A percentile compares a stretch with the other conserved stretches of the same genome.
These are phyloP conservation scores for Perkinsus olseni DNA, from an alignment of 169 alveolate genomes.

Conservation along the genomic window DNA sequence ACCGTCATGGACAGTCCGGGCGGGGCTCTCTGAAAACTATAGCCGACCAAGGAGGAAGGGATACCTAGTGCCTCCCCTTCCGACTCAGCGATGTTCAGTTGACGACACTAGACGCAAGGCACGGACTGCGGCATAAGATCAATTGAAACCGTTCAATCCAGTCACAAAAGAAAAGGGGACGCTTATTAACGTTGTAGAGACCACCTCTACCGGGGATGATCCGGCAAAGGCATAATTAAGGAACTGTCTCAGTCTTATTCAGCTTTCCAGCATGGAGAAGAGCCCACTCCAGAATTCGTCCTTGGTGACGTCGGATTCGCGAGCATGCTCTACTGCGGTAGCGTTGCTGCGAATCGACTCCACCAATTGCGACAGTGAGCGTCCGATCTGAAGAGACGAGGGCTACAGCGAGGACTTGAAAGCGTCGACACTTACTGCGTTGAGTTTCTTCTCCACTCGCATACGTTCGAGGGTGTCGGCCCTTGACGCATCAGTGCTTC, in stretches of 20 bases:
- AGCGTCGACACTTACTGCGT: neutral
- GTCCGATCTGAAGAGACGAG: neutral
- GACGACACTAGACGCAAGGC: too few species aligned
- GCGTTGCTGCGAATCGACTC: neutral
- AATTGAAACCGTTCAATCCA: too few species aligned
- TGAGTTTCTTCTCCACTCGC: neutral
- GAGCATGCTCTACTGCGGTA: neutral
- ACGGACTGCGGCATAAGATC: too few species aligned
- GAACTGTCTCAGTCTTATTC: neutral
- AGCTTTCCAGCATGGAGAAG: neutral
- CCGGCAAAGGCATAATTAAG: too few species aligned
- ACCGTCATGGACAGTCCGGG: too few species aligned
- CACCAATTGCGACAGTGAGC: neutral
- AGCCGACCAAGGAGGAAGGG: too few species aligned
- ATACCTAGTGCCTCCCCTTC: too few species aligned
- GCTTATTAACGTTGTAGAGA: neutral
- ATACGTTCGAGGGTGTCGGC: neutral
- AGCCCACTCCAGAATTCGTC: neutral
- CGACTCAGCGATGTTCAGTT: too few species aligned
- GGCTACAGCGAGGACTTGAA: too few species aligned
- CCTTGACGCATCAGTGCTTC: neutral
- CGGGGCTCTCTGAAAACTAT: too few species aligned
- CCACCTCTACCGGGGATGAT: neutral
- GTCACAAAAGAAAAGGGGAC: neutral
- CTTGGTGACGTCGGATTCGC: neutral